Base-by-base conservation (phyloP, 108 stramenopile genomes). In the Mediolabrus comicus region DNA sequence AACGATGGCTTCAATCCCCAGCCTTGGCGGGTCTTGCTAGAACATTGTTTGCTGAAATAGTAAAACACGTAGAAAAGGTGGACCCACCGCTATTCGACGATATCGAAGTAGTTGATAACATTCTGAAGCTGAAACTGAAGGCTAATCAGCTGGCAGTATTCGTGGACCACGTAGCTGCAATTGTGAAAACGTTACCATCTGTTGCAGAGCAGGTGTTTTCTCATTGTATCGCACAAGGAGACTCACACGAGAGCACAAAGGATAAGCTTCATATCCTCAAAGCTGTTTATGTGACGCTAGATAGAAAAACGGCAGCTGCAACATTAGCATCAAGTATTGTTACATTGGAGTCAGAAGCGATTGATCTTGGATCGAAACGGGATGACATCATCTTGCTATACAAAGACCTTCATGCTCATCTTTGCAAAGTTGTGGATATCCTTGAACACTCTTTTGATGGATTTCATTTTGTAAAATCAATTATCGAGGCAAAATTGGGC, bases 1-100 rank as follows among this genome's bases (percentile, higher is more conserved):
- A 86, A 64, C 76, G 74, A 57, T 92, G 91, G 91, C 81, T 92
- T 30, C 91, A 92, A 59, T 92, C 91, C 19, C 91, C 91, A 34
- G 91, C 87, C 1, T 59, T 92, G 49, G 83, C 91, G 3, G 91
- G 91, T 3, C 81, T 87, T 4, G 87, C 86, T 13, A 62, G 91
- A 59, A 77, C 67, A 7, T 67, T 92, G 10, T 87, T 92, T 74
- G 35, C 85, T 9, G 49, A 43, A 30, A 81, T 84, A 24, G 87
- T 87, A 39, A 62, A 63, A 19, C 30, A 60, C 53, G 72, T 89
- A 67, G 41, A 77, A 57, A 78, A 83, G 35, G 57, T 65, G 3
- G 85, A 92, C 53, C 87, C 91, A 5, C 91, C 91, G 2, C 36
- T 86, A 22, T 74, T 65, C 10, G 86, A 68, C 51, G 91, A 92